Conservation (phyloP, 805 yeast species). For the Candida ficus region DNA sequence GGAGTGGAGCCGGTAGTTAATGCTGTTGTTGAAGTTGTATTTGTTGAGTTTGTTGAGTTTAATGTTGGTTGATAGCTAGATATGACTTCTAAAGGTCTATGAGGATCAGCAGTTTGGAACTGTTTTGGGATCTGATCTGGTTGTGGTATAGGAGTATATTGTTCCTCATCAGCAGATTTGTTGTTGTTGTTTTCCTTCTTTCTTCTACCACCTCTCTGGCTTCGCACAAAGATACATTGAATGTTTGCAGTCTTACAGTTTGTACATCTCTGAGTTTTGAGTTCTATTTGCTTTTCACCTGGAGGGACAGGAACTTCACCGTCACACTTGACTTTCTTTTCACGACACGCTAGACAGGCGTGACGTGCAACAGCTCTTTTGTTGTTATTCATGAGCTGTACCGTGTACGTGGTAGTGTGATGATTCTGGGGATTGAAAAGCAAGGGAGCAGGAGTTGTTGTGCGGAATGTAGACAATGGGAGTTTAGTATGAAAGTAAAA, state of each 20-base stretch:
- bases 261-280: slow-evolving; percentile 34
- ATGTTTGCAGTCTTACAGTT: slow-evolving; percentile 42
- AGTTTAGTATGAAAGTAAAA: too few species aligned
- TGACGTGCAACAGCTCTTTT: slow-evolving; percentile 51
- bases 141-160: too few species aligned
- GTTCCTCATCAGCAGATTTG: not conserved
- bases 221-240: slow-evolving; percentile 51
- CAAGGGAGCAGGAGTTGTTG: not conserved
- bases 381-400: not conserved
- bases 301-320: slow-evolving; percentile 40
- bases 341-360: slow-evolving; percentile 61
- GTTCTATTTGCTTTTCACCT: slow-evolving; percentile 24
- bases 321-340: slow-evolving; percentile 61
- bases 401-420: not conserved
- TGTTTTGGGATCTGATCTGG: too few species aligned
- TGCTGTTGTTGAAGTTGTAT: slow-evolving; percentile 1
- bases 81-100: not conserved
- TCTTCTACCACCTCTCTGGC: slow-evolving; percentile 55
- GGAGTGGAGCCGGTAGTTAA: not conserved
- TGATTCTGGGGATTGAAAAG: not conserved
- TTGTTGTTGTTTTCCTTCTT: slow-evolving; percentile 16
- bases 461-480: too few species aligned
- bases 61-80: slow-evolving; percentile 4
- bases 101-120: too few species aligned
- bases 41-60: not conserved